phyloP scores from a whole-genome alignment of 2,329 filamentous ascomycete species.

The Hymenoscyphus linearis region DNA sequence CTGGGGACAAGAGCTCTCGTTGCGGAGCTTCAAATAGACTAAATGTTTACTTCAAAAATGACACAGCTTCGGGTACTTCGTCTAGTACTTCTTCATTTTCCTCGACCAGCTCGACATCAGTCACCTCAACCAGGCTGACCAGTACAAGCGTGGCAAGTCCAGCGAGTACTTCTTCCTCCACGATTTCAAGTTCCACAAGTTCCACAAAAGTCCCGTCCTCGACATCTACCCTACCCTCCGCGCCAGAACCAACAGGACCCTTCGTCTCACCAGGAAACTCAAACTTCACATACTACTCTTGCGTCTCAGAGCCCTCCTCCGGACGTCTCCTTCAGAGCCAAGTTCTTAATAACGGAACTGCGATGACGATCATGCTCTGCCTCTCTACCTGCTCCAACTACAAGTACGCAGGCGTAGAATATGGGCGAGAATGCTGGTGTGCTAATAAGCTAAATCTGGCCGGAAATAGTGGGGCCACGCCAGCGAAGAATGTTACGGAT shows the following conservation, averaged over 20 bases:
- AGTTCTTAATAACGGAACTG: slow-evolving; percentile 20
- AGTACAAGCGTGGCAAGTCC: not conserved
- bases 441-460: slow-evolving; percentile 25
- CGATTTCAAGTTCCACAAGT: slow-evolving; percentile 8
- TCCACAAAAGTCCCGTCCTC: slow-evolving; percentile 14
- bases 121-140: not conserved
- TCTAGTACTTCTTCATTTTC: not conserved
- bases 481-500: slow-evolving; percentile 13
- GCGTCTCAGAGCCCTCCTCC: slow-evolving; percentile 24
- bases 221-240: slow-evolving; percentile 12
- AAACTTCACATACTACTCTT: slow-evolving; percentile 30
- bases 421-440: slow-evolving; percentile 39
- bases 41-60: slow-evolving; percentile 21
- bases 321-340: slow-evolving; percentile 22
- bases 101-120: not conserved
- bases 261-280: slow-evolving; percentile 24
- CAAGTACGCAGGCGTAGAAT: slow-evolving; percentile 36
- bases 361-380: slow-evolving; percentile 32
- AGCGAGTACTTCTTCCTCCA: not conserved
- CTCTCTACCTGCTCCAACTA: slow-evolving; percentile 30
- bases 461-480: not conserved
- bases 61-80: slow-evolving; percentile 12
- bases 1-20: slow-evolving; percentile 26
- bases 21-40: slow-evolving; percentile 31
- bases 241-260: slow-evolving; percentile 3